Base-by-base conservation (phyloP, 192 early-diverging fungal genomes). In the Backusella mclennaniae region DNA sequence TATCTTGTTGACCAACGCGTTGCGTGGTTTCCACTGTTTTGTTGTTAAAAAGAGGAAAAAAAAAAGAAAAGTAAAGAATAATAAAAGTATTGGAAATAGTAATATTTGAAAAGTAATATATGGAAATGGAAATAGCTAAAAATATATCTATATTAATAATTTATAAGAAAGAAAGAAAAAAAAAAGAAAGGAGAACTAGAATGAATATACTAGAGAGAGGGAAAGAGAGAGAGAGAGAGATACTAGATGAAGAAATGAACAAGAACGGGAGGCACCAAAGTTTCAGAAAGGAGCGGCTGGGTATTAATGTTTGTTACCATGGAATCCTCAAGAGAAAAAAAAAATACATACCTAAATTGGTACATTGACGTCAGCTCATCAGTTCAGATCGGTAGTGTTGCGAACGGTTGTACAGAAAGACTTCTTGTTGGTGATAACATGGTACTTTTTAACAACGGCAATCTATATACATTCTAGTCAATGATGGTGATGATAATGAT, bases 1-100 rank as follows among this genome's bases (percentile, higher is more conserved):
- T 63, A 29, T 26, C 26, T 63, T 59, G 21, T 12, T 63, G 56
- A 69, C 38, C 68, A 69, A 69, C 68, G 68, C 68, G 68, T 69
- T 39, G 19, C 38, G 35, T 69, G 38, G 38, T 29, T 29, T 63
- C 11, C 56, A 63, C 23, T 63, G 9, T 63, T 39, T 38, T 39
- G 35, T 38, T 69, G 21, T 35, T 69, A 38, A 38, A 69, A 38
- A 12, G 68, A 19, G 33, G 19, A 0, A 5, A 17, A 67, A 17
- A 19, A 17, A 67, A 31, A 38, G 21, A 41, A 23, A 41, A 14
- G 9, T 14, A 41, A 41, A 41, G 17, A 38, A 69, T 39, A 38
- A 39, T 35, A 63, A 29, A 29, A 26, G 23, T 63, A 63, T 29
- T 29, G 29, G 26, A 29, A 53, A 53, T 8, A 7, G 21, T 21